A percentile compares a stretch with the other conserved stretches of the same genome.
Conservation (phyloP, 202 grass and related monocot genomes). For the Carex arenaria region DNA sequence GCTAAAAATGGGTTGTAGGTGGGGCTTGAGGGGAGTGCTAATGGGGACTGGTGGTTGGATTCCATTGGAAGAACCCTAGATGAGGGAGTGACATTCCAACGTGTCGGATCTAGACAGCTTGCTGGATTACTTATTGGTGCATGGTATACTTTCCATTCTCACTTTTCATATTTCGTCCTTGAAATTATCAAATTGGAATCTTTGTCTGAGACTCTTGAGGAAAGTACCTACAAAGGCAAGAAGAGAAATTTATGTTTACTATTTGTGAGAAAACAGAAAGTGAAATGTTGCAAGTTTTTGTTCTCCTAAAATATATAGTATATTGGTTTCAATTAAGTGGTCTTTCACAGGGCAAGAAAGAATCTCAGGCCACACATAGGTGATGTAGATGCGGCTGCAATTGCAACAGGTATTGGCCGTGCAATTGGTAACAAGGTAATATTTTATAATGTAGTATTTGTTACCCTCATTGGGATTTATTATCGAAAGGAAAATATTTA, state of each 20-base stretch:
- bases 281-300: not conserved
- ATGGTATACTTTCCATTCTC: constrained; percentile 48
- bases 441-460: constrained; percentile 11
- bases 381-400: constrained; percentile 91
- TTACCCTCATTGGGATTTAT: not conserved
- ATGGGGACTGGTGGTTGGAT: constrained; percentile 97
- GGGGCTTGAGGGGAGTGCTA: constrained; percentile 92
- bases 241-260: not conserved
- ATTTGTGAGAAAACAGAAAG: constrained; percentile 20
- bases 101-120: constrained; percentile 94
- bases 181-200: not conserved
- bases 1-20: constrained; percentile 51
- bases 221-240: not conserved
- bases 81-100: constrained; percentile 82
- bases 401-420: constrained; percentile 90
- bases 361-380: constrained; percentile 72
- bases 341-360: constrained; percentile 72
- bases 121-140: constrained; percentile 93
- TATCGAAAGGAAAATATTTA: not conserved
- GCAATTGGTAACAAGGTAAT: constrained; percentile 97
- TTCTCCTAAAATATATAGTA: constrained; percentile 17
- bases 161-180: not conserved
- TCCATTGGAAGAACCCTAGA: constrained; percentile 75
- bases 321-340: constrained; percentile 19
- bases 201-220: too few relatives aligned